Base-by-base conservation (phyloP, 1,139 yeast species). In the Taphrina confusa region DNA sequence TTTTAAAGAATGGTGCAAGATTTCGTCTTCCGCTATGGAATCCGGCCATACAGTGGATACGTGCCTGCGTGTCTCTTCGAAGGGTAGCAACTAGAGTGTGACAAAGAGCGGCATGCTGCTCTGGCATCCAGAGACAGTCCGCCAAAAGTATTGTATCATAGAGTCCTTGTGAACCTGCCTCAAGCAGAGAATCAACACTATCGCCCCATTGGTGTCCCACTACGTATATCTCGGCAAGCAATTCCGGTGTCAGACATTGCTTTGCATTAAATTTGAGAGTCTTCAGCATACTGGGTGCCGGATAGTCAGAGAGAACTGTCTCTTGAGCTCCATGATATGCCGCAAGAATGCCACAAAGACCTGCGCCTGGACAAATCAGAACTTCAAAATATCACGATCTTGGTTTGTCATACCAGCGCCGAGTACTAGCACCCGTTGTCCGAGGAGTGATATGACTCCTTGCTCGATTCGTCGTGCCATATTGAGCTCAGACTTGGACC, bases 131-230 rank as follows among this genome's bases (percentile, higher is more conserved):
- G 3, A 54, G 58, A 34, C 58, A 54, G 20, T 54, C 58, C 18
- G 42, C 50, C 11, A 54, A 31, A 11, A 54, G 42, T 12, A 54
- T 44, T 4, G 36, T 28, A 33, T 54, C 51, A 36, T 33, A 54
- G 6, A 11, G 9, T 9, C 42, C 42, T 14, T 23, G 22, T 27
- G 30, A 23, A 5, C 28, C 27, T 4, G 18, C 11, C 20, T 30
- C 23, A 16, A 39, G 25, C 16, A 54, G 23, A 2, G 51, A 27
- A 3, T 44, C 28, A 4, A 39, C 46, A 20, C 25, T 9, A 22
- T 16, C 45, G 27, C 58, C 58, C 58, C 58, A 54, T 4, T n/a
- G 44, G n/a, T 54, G 58, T 4, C 58, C 58, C 8, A 44, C 51
- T 6, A 54, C 27, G n/a, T 23, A 18, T 3, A 36, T 45, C 4